Evolutionary conservation across 768 basidiomycete genomes (phyloP), one percentile per base, ranked within the genome.

Genomic region (Tricholomella constricta): DNA sequence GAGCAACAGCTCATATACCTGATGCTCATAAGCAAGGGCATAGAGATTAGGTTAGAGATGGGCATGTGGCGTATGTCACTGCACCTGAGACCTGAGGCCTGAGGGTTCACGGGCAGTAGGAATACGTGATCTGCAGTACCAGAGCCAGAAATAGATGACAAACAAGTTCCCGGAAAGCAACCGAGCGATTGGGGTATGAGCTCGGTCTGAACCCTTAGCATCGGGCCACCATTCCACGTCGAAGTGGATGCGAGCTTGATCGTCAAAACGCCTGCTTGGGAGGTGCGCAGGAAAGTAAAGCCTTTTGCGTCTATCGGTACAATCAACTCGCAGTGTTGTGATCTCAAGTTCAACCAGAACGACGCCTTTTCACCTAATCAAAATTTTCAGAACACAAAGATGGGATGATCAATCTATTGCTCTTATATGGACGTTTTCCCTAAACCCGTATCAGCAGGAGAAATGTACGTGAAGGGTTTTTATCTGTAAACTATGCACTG

Each of bases 31-130:
- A 20, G 50, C 50, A 32, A 27, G 50, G 32, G 43, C 27, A 23
- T 5, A 19, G 19, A 51, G n/a, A 6, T 19, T 4, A 27, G 15
- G 35, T 31, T 17, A 43, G 20, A 32, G 15, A 17, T 17, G 31
- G 14, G 29, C 19, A 7, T 5, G 29, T 19, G 25, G 44, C n/a
- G 17, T 19, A 17, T 11, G 31, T 19, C 7, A 26, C 1, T 22
- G 23, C 25, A 51, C 50, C 40, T 26, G 38, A n/a, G n/a, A n/a
- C n/a, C n/a, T n/a, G n/a, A n/a, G n/a, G n/a, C n/a, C n/a, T n/a
- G 36, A 11, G 48, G 48, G 27, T 50, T 50, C 27, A 50, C 48
- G n/a, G 48, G n/a, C n/a, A n/a, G n/a, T n/a, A n/a, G n/a, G n/a
- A n/a, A n/a, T n/a, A n/a, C n/a, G n/a, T n/a, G n/a, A 41, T 22